phyloP scores from a whole-genome alignment of 495 filamentous ascomycete genomes.

The Daldinia loculata region DNA sequence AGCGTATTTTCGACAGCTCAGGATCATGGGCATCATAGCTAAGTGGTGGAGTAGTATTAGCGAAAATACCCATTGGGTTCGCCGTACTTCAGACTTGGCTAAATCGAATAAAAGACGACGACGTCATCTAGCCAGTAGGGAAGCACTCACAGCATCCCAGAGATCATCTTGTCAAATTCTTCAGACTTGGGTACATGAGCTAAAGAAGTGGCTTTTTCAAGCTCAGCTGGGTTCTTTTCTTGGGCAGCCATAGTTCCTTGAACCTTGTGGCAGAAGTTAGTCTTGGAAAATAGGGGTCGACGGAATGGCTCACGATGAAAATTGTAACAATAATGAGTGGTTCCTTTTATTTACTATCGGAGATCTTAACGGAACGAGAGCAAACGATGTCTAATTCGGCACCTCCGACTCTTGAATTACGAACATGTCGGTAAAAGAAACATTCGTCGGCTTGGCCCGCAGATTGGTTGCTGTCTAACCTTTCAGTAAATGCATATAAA shows the following conservation, averaged over 20 bases:
- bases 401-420: background rate
- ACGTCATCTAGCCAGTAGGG: background rate
- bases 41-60: background rate
- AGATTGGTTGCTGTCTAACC: background rate
- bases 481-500: conserved; percentile 4
- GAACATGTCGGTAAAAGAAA: conserved; percentile 14
- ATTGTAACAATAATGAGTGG: background rate
- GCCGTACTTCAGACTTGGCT: background rate
- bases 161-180: conserved; percentile 65
- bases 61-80: background rate
- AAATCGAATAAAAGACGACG: background rate
- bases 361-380: background rate
- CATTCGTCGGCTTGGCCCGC: conserved; percentile 14
- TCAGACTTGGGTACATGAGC: conserved; percentile 56
- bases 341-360: background rate
- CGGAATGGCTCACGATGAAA: background rate
- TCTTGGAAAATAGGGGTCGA: background rate
- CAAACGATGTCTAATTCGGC: background rate
- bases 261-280: background rate
- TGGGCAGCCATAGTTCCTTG: conserved; percentile 48
- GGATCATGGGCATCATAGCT: conserved; percentile 56
- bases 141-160: conserved; percentile 59
- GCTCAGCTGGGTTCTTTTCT: conserved; percentile 55
- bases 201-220: conserved; percentile 55
- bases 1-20: conserved; percentile 53